Evolutionary conservation across 129 eudicot species (phyloP), one percentile per base, ranked within the genome.

Genomic region (Glebionis coronaria): DNA sequence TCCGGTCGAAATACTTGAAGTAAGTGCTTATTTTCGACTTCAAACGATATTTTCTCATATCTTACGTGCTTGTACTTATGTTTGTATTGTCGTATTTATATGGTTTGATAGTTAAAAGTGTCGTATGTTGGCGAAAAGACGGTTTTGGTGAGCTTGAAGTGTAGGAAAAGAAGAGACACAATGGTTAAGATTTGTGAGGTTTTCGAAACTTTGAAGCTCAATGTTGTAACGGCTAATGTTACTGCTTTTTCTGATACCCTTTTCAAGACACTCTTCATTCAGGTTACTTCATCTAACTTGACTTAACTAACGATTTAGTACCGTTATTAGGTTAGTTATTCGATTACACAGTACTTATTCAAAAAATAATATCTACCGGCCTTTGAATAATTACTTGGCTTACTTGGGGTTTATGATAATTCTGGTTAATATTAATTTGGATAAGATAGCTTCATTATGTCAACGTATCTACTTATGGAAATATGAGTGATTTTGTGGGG

Each of bases 161-260:
- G 98, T 72, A 73, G 79, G 45, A 85, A 83, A 76, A 68, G 78
- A 63, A 78, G 63, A 56, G 89, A 88, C 78, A 91, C 95, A 7
- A 81, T 91, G 87, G 80, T 85, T 12, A 83, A 80, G 68, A 65
- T 91, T 53, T 91, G 96, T 70, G 82, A 88, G 68, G 82, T 71
- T 62, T 83, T 91, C 74, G 98, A 91, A 73, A 74, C 98, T 49
- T 83, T 91, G 78, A 82, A 91, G 66, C 86, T 91, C 67, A 85
- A 78, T 46, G 76, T 91, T 53, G 66, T 91, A n/a, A 83, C 95
- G 6, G 86, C 85, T 55, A 84, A 71, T 50, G 84, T 85, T 25
- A 82, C 90, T 65, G 73, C 91, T 69, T 76, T 85, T 54, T 72
- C 87, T 14, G 98, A 80, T 2, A 85, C 80, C 63, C 84, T 91